Evolutionary conservation across 352 stramenopile species (phyloP).

Genomic region (Pythium insidiosum): DNA sequence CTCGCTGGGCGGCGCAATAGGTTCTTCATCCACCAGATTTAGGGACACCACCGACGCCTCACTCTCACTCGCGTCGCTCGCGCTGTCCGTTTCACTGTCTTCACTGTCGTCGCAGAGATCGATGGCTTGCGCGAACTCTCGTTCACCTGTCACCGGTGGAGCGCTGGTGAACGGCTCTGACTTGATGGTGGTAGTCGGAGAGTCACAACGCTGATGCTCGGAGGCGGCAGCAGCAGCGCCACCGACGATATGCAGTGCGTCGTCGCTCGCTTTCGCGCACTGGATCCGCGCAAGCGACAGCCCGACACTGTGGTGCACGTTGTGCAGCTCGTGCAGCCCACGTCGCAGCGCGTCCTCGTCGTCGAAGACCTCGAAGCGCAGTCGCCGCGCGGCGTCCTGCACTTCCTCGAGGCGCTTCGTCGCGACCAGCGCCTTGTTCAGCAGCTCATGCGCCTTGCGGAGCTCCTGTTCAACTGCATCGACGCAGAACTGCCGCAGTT

Average conservation of each 20-base stretch:
- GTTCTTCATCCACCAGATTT: too few species aligned
- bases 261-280: neutral
- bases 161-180: neutral
- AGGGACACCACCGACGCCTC: too few species aligned
- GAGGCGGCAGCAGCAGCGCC: neutral
- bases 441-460: slow-evolving; percentile 4
- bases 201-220: too few species aligned
- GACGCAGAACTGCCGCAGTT: slow-evolving; percentile 13
- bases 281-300: neutral
- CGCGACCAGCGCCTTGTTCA: slow-evolving; percentile 5
- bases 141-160: neutral
- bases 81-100: neutral
- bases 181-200: too few species aligned
- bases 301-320: neutral
- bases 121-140: neutral
- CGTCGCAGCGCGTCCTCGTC: slow-evolving; percentile 5
- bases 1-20: too few species aligned
- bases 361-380: slow-evolving; percentile 5
- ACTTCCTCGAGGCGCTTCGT: slow-evolving; percentile 13
- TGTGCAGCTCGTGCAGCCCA: slow-evolving; percentile 5
- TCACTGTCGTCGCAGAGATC: neutral
- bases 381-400: slow-evolving; percentile 8
- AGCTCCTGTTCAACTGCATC: slow-evolving; percentile 16
- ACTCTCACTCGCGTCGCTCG: too few species aligned
- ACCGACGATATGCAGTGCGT: neutral